Base-by-base conservation (phyloP, 805 yeast species). In the Kluyveromyces starmeri region DNA sequence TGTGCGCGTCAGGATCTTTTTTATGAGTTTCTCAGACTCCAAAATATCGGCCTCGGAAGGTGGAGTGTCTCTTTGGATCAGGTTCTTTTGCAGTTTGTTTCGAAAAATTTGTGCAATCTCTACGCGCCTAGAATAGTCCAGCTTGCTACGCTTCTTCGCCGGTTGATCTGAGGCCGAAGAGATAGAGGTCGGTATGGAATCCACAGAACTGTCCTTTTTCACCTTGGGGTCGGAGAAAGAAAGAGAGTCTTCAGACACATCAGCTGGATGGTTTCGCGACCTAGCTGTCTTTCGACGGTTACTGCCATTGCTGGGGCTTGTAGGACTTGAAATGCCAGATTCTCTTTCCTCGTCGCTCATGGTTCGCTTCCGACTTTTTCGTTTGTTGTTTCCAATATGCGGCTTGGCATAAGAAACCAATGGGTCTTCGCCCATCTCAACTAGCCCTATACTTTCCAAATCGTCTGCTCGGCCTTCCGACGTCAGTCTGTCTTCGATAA, bases 101-200 rank as follows among this genome's bases (percentile, higher is more conserved):
- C 61, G 49, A 17, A 56, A 47, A 8, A 55, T 35, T 20, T 44
- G 27, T 7, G 54, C 45, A 13, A 54, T 53, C 33, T 56, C 60
- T 4, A 50, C 35, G 23, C 48, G 43, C 9, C 52, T 45, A 11
- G 49, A 32, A 20, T 40, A 39, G 33, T 56, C 59, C 15, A 55
- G 37, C 23, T 41, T 47, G n/a, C 34, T 39, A 22, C 35, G 42
- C 21, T 41, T 45, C 28, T 40, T 35, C 5, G 18, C 8, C 7
- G 25, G 33, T 28, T 28, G n/a, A n/a, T 17, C 33, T 10, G 33
- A 26, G 13, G 11, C 14, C 6, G 15, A 21, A 14, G 33, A 20
- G 4, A 18, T 25, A 3, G 33, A 20, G 13, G 25, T 20, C 2
- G 18, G 22, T 7, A 30, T 12, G 4, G 33, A 7, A 6, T 30